Base-by-base conservation (phyloP, 352 stramenopile species). In the Pythium grandisporangium region DNA sequence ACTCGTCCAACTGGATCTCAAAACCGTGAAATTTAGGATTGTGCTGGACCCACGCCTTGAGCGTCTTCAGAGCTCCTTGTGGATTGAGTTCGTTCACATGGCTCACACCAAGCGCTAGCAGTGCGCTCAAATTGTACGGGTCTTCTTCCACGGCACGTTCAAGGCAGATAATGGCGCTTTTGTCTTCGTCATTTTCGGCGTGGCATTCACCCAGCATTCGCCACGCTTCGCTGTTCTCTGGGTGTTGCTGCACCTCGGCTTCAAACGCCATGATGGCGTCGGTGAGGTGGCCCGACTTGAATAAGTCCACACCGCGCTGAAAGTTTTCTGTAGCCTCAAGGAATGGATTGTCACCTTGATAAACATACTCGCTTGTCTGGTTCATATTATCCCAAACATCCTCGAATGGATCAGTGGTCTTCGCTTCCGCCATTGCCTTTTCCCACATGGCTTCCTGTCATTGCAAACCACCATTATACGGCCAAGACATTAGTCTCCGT, bases 61-160 rank as follows among this genome's bases (percentile, higher is more conserved):
- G 73, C 29, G 83, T 96, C 50, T 90, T 82, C 14, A 98, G 61
- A 8, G 93, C 93, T 3, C 79, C 81, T 41, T 96, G 87, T 20
- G 93, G 83, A 57, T 98, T 94, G 17, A 98, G 56, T 58, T 99
- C 95, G 61, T 98, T 98, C 36, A 99, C 93, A 58, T 98, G 97
- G 57, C 87, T 96, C 35, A 98, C 93, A 19, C 93, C 93, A 2
- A 98, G 68, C 17, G 82, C 72, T 23, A 98, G 66, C 14, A 98
- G 61, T 10, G 92, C 89, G 48, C 95, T 93, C 7, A 97, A 56
- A 32, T 92, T 96, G 58, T 97, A 98, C 29, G 93, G 93, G 68
- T 98, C 93, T 37, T 95, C 72, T 36, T 98, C 93, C 6, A 98
- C 82, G 7, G 88, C 82, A 10, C 85, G 81, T 51, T 97, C 86